phyloP scores from a whole-genome alignment of 169 alveolate genomes.

The Plasmodium adleri region DNA sequence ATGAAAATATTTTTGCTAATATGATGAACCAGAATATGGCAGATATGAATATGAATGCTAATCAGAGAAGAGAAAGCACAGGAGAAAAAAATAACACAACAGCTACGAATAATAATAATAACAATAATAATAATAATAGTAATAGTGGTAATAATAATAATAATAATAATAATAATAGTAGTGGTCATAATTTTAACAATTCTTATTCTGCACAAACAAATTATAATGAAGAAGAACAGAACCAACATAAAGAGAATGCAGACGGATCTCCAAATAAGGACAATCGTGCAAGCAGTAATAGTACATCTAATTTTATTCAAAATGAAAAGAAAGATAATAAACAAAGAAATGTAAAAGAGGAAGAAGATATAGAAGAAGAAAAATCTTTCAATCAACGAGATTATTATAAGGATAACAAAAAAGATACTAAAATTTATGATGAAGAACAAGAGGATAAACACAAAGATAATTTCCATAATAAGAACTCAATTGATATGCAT shows the following conservation, averaged over 20 bases:
- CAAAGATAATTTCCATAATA: background rate
- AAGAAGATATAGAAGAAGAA: background rate
- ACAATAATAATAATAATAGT: no score
- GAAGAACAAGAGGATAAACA: background rate
- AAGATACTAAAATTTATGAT: background rate
- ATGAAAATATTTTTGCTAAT: background rate
- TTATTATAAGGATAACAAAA: conserved; percentile 1
- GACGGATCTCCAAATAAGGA: background rate
- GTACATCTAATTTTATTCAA: background rate
- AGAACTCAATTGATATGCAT: background rate
- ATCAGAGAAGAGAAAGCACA: background rate
- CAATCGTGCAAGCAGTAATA: background rate
- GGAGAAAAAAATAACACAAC: no score
- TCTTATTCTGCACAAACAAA: no score
- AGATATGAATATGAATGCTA: background rate
- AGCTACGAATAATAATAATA: no score
- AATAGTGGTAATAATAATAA: no score
- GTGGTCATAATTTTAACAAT: background rate
- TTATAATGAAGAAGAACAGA: conserved; percentile 1
- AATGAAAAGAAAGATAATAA: background rate
- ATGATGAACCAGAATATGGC: background rate
- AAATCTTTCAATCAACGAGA: background rate
- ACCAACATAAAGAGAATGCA: no score
- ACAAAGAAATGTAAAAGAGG: background rate
- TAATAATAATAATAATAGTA: background rate